Conservation (phyloP, 768 basidiomycete genomes). For the Paxillus involutus region DNA sequence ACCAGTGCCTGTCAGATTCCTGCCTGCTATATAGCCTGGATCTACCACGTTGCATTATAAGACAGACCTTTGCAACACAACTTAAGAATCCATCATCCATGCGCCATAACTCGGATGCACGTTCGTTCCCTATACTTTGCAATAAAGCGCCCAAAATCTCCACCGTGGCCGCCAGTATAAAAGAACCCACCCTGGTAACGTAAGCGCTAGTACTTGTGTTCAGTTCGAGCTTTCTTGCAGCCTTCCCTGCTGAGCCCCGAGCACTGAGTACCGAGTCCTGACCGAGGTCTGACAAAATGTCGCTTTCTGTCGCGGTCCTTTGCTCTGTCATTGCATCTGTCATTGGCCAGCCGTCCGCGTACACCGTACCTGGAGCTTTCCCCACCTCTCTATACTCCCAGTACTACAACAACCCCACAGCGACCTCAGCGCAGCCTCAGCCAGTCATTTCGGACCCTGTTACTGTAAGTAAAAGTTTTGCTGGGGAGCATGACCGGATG, state of each 20-base stretch:
- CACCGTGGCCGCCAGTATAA: neutral
- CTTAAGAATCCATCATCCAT: too few species aligned
- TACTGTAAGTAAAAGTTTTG: conserved; percentile 38
- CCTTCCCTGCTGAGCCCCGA: too few species aligned
- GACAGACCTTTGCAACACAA: too few species aligned
- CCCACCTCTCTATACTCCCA: conserved; percentile 62
- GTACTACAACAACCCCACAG: conserved; percentile 75
- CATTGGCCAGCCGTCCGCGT: conserved; percentile 25
- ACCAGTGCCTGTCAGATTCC: too few species aligned
- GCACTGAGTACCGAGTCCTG: too few species aligned
- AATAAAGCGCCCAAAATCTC: neutral
- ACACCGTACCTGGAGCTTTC: conserved; percentile 60
- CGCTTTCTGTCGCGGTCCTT: conserved; percentile 8
- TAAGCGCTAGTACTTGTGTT: too few species aligned
- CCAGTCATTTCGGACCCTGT: conserved; percentile 77
- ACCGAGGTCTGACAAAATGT: conserved; percentile 6
- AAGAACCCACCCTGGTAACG: too few species aligned
- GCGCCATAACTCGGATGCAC: conserved; percentile 15
- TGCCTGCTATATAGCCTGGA: too few species aligned
- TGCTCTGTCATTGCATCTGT: conserved; percentile 2
- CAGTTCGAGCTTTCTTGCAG: too few species aligned
- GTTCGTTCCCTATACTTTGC: conserved; percentile 13
- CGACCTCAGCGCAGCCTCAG: conserved; percentile 70
- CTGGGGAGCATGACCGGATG: neutral
- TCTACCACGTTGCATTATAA: too few species aligned